Base-by-base conservation (phyloP, 495 filamentous ascomycete genomes). In the Xylaria intraflava region DNA sequence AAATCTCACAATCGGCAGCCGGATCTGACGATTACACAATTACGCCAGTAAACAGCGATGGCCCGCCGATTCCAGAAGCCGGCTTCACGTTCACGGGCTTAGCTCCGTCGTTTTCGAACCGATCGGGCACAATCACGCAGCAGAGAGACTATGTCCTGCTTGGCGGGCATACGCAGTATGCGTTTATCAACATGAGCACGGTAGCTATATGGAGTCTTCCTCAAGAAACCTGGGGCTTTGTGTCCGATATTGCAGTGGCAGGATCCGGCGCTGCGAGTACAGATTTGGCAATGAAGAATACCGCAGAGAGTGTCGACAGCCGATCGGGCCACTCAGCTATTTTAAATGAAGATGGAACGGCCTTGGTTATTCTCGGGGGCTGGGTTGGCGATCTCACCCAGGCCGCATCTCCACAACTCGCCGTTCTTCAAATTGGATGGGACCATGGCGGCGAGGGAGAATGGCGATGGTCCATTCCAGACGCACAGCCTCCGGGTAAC, bases 111-210 rank as follows among this genome's bases (percentile, higher is more conserved):
- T 52, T 72, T 17, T 66, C 69, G 20, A 85, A 86, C 31, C 84
- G 76, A 50, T 81, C 80, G 0, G 79, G 76, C 24, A 68, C 72
- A 3, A 64, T 79, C 29, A 82, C 72, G 1, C 81, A 85, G 61
- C 83, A 89, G 62, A 83, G 83, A 45, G 83, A 83, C 47, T 91
- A 87, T 47, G 82, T 96, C 6, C 70, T 97, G 12, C 72, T 96
- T 36, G 92, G 91, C 11, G 92, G 92, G 0, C 89, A 96, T 64
- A 95, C 90, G 0, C 73, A 81, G 56, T 60, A 72, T 12, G 92
- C 89, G 0, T 96, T 96, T 59, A 82, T 95, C 64, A 95, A 96
- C 65, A 95, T 94, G 87, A 90, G 87, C 29, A 87, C 89, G 53
- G 79, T 92, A 8, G 92, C 92, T 0, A 70, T 97, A 1, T 96